Evolutionary conservation across 169 alveolate species (phyloP).

Genomic region (Eimeria mitis): DNA sequence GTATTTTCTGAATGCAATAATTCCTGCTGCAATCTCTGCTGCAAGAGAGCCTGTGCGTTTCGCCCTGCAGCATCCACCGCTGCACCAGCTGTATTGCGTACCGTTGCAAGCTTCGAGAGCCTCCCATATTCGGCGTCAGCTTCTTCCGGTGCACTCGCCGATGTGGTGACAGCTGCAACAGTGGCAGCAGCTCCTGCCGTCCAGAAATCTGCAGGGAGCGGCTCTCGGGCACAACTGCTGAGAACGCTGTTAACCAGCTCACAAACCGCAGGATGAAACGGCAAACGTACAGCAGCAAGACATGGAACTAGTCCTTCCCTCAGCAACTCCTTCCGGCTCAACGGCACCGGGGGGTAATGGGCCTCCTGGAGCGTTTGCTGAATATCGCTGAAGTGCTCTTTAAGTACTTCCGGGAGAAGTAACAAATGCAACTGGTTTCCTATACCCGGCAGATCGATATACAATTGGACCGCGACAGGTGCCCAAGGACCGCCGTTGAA

Average conservation of each 20-base stretch:
- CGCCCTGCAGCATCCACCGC: slow-evolving; percentile 46
- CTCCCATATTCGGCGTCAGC: neutral
- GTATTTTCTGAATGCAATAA: neutral
- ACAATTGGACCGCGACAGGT: slow-evolving; percentile 43
- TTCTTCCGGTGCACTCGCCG: neutral
- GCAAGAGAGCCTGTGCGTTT: slow-evolving; percentile 3
- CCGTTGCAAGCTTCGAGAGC: slow-evolving; percentile 12
- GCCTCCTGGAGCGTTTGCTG: slow-evolving; percentile 32
- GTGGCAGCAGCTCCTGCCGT: slow-evolving; percentile 28
- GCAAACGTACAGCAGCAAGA: slow-evolving; percentile 51
- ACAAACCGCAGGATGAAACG: slow-evolving; percentile 39
- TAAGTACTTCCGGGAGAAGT: slow-evolving; percentile 39
- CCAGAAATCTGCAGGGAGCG: slow-evolving; percentile 67
- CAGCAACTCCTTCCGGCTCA: slow-evolving; percentile 4
- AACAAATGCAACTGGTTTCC: neutral
- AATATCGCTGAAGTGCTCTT: neutral
- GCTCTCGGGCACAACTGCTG: slow-evolving; percentile 28
- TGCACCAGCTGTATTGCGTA: neutral
- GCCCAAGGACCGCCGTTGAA: slow-evolving; percentile 56
- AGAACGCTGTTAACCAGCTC: slow-evolving; percentile 18
- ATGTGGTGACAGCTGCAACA: slow-evolving; percentile 25
- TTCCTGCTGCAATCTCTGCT: slow-evolving; percentile 23
- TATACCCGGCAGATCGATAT: neutral
- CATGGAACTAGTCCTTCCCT: neutral
- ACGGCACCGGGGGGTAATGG: neutral